Percentiles rank a stretch among this genome's conserved stretches.
These are phyloP conservation scores for Pichia kluyveri DNA, from an alignment of 805 yeast genomes.

Conservation along the genomic window DNA sequence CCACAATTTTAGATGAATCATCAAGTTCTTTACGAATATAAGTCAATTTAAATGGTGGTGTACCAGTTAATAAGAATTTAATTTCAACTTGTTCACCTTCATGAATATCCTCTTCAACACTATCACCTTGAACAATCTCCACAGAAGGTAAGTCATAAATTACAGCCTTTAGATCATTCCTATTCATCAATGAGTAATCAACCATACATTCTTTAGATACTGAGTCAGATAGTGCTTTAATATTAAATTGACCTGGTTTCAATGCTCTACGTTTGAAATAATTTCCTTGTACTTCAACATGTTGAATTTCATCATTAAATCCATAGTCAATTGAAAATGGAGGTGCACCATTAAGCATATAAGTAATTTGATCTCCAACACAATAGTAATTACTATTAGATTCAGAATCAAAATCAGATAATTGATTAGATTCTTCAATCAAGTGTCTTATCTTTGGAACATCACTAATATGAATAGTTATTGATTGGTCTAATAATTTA, in stretches of 20 bases:
- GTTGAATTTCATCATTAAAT: conserved; percentile 52
- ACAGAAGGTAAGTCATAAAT: conserved; percentile 60
- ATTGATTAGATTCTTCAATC: conserved; percentile 26
- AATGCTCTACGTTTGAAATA: conserved; percentile 63
- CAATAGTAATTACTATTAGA: conserved; percentile 44
- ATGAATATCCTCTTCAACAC: conserved; percentile 71
- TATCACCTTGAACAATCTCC: conserved; percentile 72
- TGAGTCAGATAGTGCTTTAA: conserved; percentile 65
- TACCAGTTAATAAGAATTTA: conserved; percentile 71
- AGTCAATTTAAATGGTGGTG: conserved; percentile 83
- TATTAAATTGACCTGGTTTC: conserved; percentile 65
- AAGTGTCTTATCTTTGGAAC: conserved; percentile 54
- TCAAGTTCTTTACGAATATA: conserved; percentile 56
- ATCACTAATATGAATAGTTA: conserved; percentile 58
- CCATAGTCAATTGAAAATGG: conserved; percentile 72
- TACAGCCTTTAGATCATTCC: conserved; percentile 23
- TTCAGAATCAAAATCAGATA: conserved; percentile 12
- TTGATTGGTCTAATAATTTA: conserved; percentile 14
- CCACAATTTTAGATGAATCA: conserved; percentile 31
- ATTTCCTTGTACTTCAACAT: conserved; percentile 33
- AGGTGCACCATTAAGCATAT: conserved; percentile 66
- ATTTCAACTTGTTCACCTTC: conserved; percentile 94
- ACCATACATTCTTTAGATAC: conserved; percentile 64
- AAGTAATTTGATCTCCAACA: conserved; percentile 85
- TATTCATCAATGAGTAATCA: conserved; percentile 32